Conservation (phyloP, 306 rosid genomes). For the Mimosa bimucronata region DNA sequence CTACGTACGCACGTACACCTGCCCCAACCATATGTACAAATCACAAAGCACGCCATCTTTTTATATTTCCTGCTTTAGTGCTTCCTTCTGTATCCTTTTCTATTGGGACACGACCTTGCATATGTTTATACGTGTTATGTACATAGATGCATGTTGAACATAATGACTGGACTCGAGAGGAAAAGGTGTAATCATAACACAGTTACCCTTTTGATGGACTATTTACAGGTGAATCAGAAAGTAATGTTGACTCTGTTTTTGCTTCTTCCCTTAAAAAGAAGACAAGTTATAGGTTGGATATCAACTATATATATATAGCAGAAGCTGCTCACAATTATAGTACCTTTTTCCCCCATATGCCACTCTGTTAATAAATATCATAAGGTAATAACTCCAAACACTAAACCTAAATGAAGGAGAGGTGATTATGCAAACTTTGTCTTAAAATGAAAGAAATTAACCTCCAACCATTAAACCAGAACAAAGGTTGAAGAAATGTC, state of each 20-base stretch:
- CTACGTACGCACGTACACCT: too few relatives aligned
- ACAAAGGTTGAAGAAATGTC: too few relatives aligned
- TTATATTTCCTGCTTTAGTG: slow-evolving; percentile 11
- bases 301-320: background rate
- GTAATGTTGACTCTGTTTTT: background rate
- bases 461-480: too few relatives aligned
- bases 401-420: too few relatives aligned
- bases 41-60: slow-evolving; percentile 8
- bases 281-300: background rate
- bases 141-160: background rate
- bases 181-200: background rate
- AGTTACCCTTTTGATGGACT: slow-evolving; percentile 11
- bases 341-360: background rate
- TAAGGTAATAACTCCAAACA: too few relatives aligned
- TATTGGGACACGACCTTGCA: slow-evolving; percentile 20
- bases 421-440: too few relatives aligned
- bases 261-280: background rate
- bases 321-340: background rate
- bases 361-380: too few relatives aligned
- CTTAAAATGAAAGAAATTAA: too few relatives aligned
- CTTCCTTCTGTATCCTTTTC: background rate
- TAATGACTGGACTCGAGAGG: background rate
- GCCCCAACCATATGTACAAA: slow-evolving; percentile 31
- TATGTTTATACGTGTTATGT: background rate
- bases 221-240: background rate